phyloP scores from a whole-genome alignment of 2,329 filamentous ascomycete species.

The Exophiala bonariae region DNA sequence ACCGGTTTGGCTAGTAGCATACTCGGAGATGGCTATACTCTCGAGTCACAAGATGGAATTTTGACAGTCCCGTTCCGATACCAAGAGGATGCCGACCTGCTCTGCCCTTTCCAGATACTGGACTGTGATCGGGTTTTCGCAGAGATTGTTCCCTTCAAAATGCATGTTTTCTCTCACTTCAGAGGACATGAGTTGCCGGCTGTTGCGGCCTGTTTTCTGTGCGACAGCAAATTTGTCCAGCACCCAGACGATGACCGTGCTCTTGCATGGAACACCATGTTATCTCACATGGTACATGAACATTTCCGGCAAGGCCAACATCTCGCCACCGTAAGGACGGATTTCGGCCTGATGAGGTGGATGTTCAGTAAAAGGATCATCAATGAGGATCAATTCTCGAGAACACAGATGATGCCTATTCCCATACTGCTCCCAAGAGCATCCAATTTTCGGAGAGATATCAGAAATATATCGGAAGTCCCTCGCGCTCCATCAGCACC shows the following conservation, averaged over 20 bases:
- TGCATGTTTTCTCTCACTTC: constrained; percentile 47
- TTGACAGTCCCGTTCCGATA: constrained; percentile 24
- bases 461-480: constrained; percentile 7
- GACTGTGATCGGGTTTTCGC: constrained; percentile 43
- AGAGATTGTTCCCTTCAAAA: constrained; percentile 41
- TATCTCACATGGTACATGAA: constrained; percentile 41
- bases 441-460: constrained; percentile 7
- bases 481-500: constrained; percentile 22
- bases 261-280: constrained; percentile 42
- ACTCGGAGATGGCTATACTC: constrained; percentile 24
- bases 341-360: constrained; percentile 47
- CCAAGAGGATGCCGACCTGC: constrained; percentile 24
- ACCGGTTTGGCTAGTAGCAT: constrained; percentile 27
- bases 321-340: constrained; percentile 40
- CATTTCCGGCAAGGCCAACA: constrained; percentile 44
- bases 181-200: constrained; percentile 40
- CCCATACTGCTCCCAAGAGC: constrained; percentile 26
- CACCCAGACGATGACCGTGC: constrained; percentile 24
- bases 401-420: constrained; percentile 41
- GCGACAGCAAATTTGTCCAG: constrained; percentile 30
- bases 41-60: constrained; percentile 25
- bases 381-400: constrained; percentile 43
- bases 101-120: constrained; percentile 47
- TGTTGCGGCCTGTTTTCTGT: constrained; percentile 45
- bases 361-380: constrained; percentile 44